Conservation (phyloP, 2,329 filamentous ascomycete species). For the Cordyceps tenuipes region DNA sequence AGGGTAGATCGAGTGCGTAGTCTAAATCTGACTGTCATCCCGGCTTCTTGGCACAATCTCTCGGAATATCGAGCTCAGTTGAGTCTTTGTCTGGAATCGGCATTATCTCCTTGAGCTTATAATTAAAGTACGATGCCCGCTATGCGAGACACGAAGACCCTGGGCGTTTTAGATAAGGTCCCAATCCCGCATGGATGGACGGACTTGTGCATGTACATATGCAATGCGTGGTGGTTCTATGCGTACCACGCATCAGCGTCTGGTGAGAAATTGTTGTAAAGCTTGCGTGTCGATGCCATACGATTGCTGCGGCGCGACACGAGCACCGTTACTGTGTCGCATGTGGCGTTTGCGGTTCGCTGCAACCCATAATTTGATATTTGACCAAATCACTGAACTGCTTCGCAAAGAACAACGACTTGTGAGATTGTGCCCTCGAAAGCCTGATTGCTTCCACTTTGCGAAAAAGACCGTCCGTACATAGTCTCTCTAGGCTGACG, state of each 20-base stretch:
- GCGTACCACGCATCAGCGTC: not conserved
- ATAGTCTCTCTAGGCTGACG: not conserved
- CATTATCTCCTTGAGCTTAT: not conserved
- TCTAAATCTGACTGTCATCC: not conserved
- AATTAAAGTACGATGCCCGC: not conserved
- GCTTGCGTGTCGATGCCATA: not conserved
- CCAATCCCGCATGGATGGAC: not conserved
- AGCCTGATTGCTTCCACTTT: not conserved
- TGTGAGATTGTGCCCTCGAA: too few relatives aligned
- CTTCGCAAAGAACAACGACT: too few relatives aligned
- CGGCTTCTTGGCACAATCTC: too few relatives aligned
- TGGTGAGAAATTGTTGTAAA: not conserved
- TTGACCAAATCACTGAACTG: not conserved
- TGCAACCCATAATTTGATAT: not conserved
- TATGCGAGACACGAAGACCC: not conserved
- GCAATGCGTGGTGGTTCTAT: not conserved
- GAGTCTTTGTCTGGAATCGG: not conserved
- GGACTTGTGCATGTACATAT: not conserved
- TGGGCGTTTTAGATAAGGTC: not conserved
- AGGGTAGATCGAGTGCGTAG: too few relatives aligned
- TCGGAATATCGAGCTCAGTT: too few relatives aligned
- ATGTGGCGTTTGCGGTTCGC: not conserved
- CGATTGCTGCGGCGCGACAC: not conserved
- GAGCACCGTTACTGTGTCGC: too few relatives aligned
- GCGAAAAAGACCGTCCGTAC: not conserved